Conservation (phyloP, 805 yeast genomes). For the Wickerhamomyces queroliae region DNA sequence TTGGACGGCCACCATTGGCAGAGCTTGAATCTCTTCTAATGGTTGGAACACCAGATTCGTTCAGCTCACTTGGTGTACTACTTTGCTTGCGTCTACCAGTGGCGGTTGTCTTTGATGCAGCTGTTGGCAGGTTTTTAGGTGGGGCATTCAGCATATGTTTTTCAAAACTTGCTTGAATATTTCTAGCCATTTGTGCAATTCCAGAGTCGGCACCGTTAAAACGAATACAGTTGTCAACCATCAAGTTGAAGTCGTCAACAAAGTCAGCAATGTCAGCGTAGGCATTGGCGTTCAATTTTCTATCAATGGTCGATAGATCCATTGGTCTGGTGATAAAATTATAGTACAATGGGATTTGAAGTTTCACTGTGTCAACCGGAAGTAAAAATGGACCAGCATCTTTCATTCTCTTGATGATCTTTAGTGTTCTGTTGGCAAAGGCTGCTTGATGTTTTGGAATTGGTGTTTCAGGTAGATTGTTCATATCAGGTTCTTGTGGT, state of each 20-base stretch:
- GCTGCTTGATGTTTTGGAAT: slow-evolving; percentile 80
- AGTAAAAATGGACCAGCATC: slow-evolving; percentile 86
- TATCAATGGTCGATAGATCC: slow-evolving; percentile 90
- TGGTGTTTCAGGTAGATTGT: slow-evolving; percentile 59
- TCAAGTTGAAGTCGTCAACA: slow-evolving; percentile 71
- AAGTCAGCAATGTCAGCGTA: slow-evolving; percentile 68
- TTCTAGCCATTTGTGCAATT: slow-evolving; percentile 88
- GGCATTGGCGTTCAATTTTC: slow-evolving; percentile 62
- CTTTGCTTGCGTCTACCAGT: slow-evolving; percentile 17
- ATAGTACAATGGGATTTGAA: slow-evolving; percentile 87
- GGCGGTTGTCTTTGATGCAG: slow-evolving; percentile 5
- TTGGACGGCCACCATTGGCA: slow-evolving; percentile 76
- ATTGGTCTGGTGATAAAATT: slow-evolving; percentile 82
- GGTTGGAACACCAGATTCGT: slow-evolving; percentile 47
- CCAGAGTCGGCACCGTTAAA: slow-evolving; percentile 84
- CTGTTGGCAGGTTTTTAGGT: slow-evolving; percentile 39
- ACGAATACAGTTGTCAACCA: slow-evolving; percentile 74
- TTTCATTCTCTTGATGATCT: slow-evolving; percentile 82
- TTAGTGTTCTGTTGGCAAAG: slow-evolving; percentile 70
- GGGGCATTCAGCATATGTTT: slow-evolving; percentile 93
- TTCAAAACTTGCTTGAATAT: slow-evolving; percentile 86
- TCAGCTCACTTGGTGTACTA: slow-evolving; percentile 26
- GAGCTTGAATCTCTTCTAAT: slow-evolving; percentile 72
- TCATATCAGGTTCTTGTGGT: slow-evolving; percentile 65
- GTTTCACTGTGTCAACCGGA: slow-evolving; percentile 87